phyloP scores from a whole-genome alignment of 768 basidiomycete species.

The Suillus cothurnatus region DNA sequence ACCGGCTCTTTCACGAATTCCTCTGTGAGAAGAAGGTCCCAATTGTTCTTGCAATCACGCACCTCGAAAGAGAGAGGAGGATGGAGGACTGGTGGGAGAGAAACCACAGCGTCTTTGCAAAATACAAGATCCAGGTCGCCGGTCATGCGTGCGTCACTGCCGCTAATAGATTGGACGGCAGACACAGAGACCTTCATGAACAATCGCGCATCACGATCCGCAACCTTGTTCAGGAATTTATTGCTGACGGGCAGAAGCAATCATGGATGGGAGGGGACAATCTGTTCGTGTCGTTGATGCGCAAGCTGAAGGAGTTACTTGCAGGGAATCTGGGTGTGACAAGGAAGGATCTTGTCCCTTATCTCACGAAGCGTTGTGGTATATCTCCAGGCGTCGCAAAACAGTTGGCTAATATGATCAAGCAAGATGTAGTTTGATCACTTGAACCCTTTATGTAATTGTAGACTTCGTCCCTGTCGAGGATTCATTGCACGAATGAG shows the following conservation, averaged over 20 bases:
- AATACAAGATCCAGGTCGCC: background rate
- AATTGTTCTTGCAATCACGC: background rate
- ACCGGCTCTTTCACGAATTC: background rate
- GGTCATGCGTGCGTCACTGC: background rate
- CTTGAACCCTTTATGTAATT: too few species aligned
- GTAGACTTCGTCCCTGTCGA: too few species aligned
- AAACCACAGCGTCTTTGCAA: background rate
- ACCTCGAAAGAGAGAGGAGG: background rate
- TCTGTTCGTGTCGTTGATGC: background rate
- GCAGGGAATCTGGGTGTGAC: too few species aligned
- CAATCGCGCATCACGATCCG: background rate
- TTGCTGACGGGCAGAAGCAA: background rate
- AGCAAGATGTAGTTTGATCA: too few species aligned
- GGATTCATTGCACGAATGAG: too few species aligned
- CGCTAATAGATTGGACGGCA: background rate
- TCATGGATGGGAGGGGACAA: background rate
- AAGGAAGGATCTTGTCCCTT: too few species aligned
- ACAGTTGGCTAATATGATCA: too few species aligned
- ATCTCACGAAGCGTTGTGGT: too few species aligned
- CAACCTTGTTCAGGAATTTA: background rate
- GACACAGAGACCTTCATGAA: background rate
- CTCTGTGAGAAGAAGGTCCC: too few species aligned
- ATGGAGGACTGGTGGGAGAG: background rate
- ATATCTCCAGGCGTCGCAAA: too few species aligned
- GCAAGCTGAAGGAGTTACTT: too few species aligned